A percentile compares a stretch with the other conserved stretches of the same genome.
These are phyloP conservation scores for Neurospora sp. DNA, from an alignment of 495 filamentous ascomycete genomes.

Conservation along the genomic window DNA sequence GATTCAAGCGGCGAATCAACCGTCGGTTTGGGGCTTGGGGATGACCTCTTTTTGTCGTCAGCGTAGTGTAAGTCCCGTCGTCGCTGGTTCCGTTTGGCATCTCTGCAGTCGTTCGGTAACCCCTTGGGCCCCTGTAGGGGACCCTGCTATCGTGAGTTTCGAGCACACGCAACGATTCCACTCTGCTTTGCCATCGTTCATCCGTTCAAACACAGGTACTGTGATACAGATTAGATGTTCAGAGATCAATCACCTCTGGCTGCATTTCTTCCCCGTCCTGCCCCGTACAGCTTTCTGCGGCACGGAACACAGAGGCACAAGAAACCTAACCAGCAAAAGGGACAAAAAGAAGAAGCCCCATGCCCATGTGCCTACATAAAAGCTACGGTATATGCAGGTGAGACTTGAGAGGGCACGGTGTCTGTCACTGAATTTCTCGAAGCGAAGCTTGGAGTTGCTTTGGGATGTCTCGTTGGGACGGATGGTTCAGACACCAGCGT, in stretches of 20 bases:
- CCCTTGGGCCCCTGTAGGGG: not conserved
- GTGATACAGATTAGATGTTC: not conserved
- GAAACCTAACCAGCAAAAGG: too few species aligned
- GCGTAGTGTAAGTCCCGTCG: not conserved
- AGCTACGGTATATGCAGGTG: not conserved
- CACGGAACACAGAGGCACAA: not conserved
- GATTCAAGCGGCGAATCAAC: not conserved
- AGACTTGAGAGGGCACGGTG: not conserved
- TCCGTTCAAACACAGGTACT: not conserved
- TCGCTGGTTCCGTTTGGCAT: not conserved
- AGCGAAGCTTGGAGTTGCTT: not conserved
- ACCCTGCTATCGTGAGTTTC: not conserved
- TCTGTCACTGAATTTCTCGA: not conserved
- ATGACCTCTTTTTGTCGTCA: not conserved
- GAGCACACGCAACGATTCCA: not conserved
- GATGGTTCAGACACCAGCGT: not conserved
- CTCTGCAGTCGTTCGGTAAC: not conserved
- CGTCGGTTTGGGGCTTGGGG: not conserved
- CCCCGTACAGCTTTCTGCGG: not conserved
- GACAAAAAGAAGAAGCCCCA: too few species aligned
- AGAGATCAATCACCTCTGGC: not conserved
- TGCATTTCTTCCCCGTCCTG: not conserved
- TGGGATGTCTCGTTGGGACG: not conserved
- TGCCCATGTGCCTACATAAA: not conserved
- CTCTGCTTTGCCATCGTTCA: not conserved